A percentile compares a stretch with the other conserved stretches of the same genome.
phyloP scores from a whole-genome alignment of 2,329 filamentous ascomycete species.

The Aspergillus fructus region DNA sequence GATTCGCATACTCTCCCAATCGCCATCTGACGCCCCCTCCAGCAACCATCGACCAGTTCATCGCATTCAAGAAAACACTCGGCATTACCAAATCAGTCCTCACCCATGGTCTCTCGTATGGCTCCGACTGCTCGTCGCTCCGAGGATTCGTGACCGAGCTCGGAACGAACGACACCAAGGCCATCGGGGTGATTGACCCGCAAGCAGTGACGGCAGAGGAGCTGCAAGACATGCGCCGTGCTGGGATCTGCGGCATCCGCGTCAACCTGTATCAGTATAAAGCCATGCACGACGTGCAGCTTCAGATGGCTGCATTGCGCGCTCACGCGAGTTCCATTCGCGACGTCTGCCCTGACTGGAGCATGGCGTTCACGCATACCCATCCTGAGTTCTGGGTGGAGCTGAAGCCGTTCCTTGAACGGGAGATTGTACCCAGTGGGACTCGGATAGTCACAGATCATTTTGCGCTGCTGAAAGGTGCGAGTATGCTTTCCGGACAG shows the following conservation, averaged over 20 bases:
- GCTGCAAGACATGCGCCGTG: constrained; percentile 24
- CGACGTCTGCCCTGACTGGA: constrained; percentile 24
- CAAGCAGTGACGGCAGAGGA: constrained; percentile 21
- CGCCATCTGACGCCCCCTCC: constrained; percentile 31
- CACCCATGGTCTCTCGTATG: constrained; percentile 39
- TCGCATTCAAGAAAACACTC: constrained; percentile 23
- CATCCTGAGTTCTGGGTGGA: constrained; percentile 32
- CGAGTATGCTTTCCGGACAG: constrained; percentile 29
- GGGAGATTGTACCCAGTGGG: constrained; percentile 18
- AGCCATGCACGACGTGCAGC: constrained; percentile 38
- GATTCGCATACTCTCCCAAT: constrained; percentile 25
- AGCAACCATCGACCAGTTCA: constrained; percentile 26
- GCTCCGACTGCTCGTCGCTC: constrained; percentile 36
- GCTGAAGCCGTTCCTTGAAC: constrained; percentile 22
- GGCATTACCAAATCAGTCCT: constrained; percentile 38
- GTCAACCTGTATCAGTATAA: constrained; percentile 39
- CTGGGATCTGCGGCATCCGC: constrained; percentile 35
- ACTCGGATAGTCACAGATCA: constrained; percentile 39
- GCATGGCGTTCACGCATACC: constrained; percentile 33
- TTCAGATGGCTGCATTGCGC: constrained; percentile 32
- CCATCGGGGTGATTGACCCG: constrained; percentile 33
- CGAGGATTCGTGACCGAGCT: constrained; percentile 32
- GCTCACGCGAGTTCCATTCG: constrained; percentile 28
- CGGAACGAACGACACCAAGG: constrained; percentile 24
- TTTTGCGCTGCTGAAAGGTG: constrained; percentile 36